Evolutionary conservation across 1,284 basidiomycete species (phyloP).

Genomic region (Xerocomus amazonicus): DNA sequence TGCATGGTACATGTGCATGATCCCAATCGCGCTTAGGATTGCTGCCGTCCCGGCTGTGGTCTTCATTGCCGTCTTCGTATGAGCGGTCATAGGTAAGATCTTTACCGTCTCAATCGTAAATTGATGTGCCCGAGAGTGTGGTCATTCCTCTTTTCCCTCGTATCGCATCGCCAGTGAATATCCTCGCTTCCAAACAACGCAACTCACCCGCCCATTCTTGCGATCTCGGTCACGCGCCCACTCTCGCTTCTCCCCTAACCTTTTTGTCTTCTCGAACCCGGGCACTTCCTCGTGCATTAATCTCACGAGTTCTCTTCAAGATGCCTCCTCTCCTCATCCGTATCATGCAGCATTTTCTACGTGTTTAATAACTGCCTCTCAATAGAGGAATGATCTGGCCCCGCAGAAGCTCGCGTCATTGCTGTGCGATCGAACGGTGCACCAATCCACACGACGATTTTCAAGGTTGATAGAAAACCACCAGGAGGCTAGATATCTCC

Average conservation of each 20-base stretch:
- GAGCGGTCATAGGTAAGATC: constrained; percentile 36
- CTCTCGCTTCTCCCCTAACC: constrained; percentile 74
- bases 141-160: constrained; percentile 38
- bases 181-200: constrained; percentile 58
- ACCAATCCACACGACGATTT: constrained; percentile 87
- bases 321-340: constrained; percentile 81
- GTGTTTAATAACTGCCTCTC: constrained; percentile 84
- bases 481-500: constrained; percentile 58
- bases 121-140: constrained; percentile 39
- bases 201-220: constrained; percentile 77
- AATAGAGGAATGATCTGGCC: constrained; percentile 60
- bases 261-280: constrained; percentile 80
- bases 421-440: constrained; percentile 71
- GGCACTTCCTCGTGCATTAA: constrained; percentile 92
- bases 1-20: constrained; percentile 27
- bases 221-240: constrained; percentile 79
- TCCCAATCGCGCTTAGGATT: too few species aligned
- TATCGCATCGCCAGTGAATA: constrained; percentile 38
- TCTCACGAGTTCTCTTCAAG: constrained; percentile 86
- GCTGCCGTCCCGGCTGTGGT: constrained; percentile 11
- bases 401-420: constrained; percentile 68
- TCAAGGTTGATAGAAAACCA: constrained; percentile 80
- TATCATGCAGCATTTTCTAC: constrained; percentile 77
- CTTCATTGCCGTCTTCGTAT: constrained; percentile 27
- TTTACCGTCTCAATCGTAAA: constrained; percentile 32